Evolutionary conservation across 177 flowering plant genomes (phyloP).

Genomic region (Vitis hybrid): DNA sequence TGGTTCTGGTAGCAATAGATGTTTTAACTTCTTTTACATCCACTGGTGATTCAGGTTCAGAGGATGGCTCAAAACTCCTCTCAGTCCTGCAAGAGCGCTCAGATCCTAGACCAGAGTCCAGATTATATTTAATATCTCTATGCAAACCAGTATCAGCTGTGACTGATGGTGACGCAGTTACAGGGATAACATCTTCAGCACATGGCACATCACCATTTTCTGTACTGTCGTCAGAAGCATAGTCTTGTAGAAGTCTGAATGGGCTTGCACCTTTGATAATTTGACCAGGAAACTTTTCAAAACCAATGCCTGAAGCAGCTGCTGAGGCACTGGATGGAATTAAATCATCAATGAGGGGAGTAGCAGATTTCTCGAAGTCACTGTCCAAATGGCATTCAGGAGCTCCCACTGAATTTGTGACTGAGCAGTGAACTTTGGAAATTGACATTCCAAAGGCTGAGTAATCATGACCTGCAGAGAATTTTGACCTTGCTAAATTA

Average conservation of each 20-base stretch:
- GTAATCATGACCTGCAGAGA: slow-evolving; percentile 18
- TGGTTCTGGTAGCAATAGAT: slow-evolving; percentile 14
- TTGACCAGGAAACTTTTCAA: slow-evolving; percentile 24
- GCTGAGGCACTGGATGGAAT: slow-evolving; percentile 16
- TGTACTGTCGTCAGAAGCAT: slow-evolving; percentile 65
- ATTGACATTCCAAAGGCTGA: slow-evolving; percentile 12
- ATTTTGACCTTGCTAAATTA: slow-evolving; percentile 16
- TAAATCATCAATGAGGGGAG: slow-evolving; percentile 11
- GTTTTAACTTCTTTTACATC: slow-evolving; percentile 8
- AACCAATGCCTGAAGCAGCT: slow-evolving; percentile 13
- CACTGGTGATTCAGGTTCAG: slow-evolving; percentile 12
- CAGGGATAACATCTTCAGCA: slow-evolving; percentile 24
- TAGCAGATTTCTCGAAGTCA: slow-evolving; percentile 10
- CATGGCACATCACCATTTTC: slow-evolving; percentile 38
- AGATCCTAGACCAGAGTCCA: slow-evolving; percentile 15
- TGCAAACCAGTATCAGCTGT: slow-evolving; percentile 9
- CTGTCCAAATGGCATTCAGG: slow-evolving; percentile 15
- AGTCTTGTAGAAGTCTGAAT: slow-evolving; percentile 55
- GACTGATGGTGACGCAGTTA: slow-evolving; percentile 15
- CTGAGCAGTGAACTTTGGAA: slow-evolving; percentile 15
- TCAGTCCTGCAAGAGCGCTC: slow-evolving; percentile 15
- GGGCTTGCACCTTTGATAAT: slow-evolving; percentile 37
- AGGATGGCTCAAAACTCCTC: background rate
- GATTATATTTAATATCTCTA: slow-evolving; percentile 17
- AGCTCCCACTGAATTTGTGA: slow-evolving; percentile 15